Conservation (phyloP, 768 basidiomycete genomes). For the Crassisporium funariophilum region DNA sequence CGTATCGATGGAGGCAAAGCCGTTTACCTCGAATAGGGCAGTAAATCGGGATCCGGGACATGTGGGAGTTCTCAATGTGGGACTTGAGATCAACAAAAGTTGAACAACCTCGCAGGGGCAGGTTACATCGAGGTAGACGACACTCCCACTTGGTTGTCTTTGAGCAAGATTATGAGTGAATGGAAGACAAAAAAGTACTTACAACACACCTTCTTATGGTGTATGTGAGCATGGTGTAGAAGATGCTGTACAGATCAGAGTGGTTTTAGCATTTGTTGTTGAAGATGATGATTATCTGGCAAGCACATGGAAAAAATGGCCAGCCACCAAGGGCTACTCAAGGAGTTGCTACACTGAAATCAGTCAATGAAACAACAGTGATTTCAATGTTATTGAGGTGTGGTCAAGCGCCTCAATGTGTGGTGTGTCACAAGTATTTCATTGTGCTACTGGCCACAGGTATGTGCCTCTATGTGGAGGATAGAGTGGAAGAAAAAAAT, state of each 20-base stretch:
- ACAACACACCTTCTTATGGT: slow-evolving; percentile 8
- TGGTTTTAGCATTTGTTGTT: no score
- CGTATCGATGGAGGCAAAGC: not conserved
- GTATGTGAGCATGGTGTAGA: slow-evolving; percentile 12
- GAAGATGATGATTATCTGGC: no score
- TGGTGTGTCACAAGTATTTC: no score
- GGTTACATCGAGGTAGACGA: slow-evolving; percentile 23
- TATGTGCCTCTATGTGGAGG: not conserved
- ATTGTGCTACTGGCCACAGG: no score
- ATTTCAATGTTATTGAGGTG: no score
- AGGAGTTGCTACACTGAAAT: no score
- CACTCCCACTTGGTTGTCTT: slow-evolving; percentile 15
- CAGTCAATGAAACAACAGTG: no score
- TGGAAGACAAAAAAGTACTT: not conserved
- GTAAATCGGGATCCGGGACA: slow-evolving; percentile 21
- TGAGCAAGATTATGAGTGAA: not conserved
- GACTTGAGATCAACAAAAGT: slow-evolving; percentile 18
- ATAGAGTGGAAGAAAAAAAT: not conserved
- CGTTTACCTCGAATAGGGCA: not conserved
- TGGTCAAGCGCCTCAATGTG: no score
- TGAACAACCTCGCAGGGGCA: slow-evolving; percentile 11
- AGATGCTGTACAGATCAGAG: slow-evolving; percentile 21
- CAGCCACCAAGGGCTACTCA: no score
- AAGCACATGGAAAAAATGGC: no score
- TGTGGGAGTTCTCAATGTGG: slow-evolving; percentile 29